Evolutionary conservation across 2,329 filamentous ascomycete species (phyloP), one percentile per base, ranked within the genome.

Genomic region (Alternaria burnsii): DNA sequence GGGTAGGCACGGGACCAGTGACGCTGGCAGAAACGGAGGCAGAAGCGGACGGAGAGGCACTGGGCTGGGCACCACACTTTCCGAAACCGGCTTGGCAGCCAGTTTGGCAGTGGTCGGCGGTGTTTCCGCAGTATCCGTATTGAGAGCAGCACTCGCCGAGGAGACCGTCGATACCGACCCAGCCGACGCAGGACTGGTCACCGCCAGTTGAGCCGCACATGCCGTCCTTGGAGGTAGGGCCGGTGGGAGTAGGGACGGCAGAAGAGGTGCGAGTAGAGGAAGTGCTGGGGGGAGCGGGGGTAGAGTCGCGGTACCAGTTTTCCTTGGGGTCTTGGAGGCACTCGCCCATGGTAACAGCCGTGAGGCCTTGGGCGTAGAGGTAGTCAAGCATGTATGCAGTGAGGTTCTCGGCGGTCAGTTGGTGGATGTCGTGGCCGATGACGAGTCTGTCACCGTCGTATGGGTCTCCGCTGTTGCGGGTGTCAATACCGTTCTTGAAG

Each of bases 351-450:
- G 81, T 82, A 12, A 83, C 82, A 18, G 78, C 76, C 60, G 74
- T 76, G 74, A 78, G 83, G 46, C 78, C 78, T 52, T 79, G 76
- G 5, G 65, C 63, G 48, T 71, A 71, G 22, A 78, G 71, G 42
- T 68, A 72, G 18, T 80, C 71, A 42, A 84, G 81, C 75, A 83
- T 81, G 65, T 77, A 81, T 24, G 68, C 71, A 3, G 82, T 81
- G 32, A 84, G 71, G 61, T 78, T 76, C 38, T 76, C 66, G 8
- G 80, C 82, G 5, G 82, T 84, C 66, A 81, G 76, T 56, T 80
- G 62, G 62, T 83, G 80, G 42, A 83, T 83, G 59, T 84, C 82
- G 67, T 84, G 82, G 16, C 74, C 87, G 65, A 89, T 84, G 7
- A 83, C 81, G 53, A 89, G 71, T 66, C 82, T 85, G 41, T 77